Evolutionary conservation across 768 basidiomycete species (phyloP).

Genomic region (Lyophyllum atratum): DNA sequence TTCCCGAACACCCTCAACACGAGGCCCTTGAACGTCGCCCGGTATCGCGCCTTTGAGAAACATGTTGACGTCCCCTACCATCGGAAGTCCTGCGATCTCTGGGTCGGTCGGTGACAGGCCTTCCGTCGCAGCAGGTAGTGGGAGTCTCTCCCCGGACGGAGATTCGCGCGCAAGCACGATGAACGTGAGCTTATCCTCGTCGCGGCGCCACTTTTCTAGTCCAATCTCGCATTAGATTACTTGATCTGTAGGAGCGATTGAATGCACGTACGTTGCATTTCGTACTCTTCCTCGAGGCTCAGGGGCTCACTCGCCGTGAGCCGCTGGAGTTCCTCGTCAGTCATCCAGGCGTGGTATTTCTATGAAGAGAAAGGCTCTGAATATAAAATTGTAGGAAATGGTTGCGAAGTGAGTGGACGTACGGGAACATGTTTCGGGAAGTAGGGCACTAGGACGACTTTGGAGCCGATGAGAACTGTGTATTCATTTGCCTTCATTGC

Average conservation of each 20-base stretch:
- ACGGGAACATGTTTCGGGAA: constrained; percentile 55
- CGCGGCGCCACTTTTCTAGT: constrained; percentile 81
- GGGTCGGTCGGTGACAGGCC: constrained; percentile 31
- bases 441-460: constrained; percentile 83
- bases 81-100: constrained; percentile 43
- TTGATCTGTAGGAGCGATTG: not conserved
- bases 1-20: constrained; percentile 19
- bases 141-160: constrained; percentile 8
- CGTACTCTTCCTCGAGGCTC: constrained; percentile 76
- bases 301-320: constrained; percentile 87
- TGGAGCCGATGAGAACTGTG: constrained; percentile 64
- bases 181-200: constrained; percentile 91
- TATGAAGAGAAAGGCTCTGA: constrained; percentile 27
- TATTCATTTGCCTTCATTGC: constrained; percentile 68
- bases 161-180: constrained; percentile 67
- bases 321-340: constrained; percentile 64
- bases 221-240: not conserved
- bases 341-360: constrained; percentile 93
- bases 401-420: constrained; percentile 19
- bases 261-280: constrained; percentile 74
- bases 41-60: constrained; percentile 66
- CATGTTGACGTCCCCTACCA: constrained; percentile 93
- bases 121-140: constrained; percentile 1
- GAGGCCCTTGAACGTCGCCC: not conserved
- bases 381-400: not conserved